Base-by-base conservation (phyloP, 805 yeast species). In the Suhomyces vadensis region DNA sequence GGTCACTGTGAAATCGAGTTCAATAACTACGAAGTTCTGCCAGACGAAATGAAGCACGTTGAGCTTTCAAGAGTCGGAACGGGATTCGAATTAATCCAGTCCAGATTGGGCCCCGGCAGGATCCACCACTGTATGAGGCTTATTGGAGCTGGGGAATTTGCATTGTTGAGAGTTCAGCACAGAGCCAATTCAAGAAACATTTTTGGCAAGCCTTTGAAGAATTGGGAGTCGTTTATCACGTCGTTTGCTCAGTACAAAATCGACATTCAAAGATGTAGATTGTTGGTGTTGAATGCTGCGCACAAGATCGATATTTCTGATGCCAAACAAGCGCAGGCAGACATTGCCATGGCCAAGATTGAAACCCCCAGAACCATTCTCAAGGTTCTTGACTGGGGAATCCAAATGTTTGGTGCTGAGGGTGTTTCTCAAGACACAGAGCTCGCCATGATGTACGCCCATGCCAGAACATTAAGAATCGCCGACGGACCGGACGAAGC, bases 401-500 rank as follows among this genome's bases (percentile, higher is more conserved):
- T 82, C 42, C 86, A 81, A 57, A 73, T 78, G 57, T 77, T 67
- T 63, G 87, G 87, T 11, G 86, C 82, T 21, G 84, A 78, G 56
- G 86, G 86, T 43, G 75, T 81, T 7, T 74, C 79, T 33, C 81
- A 79, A 57, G 86, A 82, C 50, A 75, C 81, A 7, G 81, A 77
- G 41, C 64, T 82, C 56, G 80, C 85, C 1, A 60, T 74, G 46
- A 60, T 74, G 60, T 82, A 75, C 62, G 77, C 79, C 19, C 60
- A 61, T 44, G 65, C 74, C 37, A 69, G 87, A 57, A 78, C 82
- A 35, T 69, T 81, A 44, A 65, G 86, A 49, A 77, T 81, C 44
- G 85, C 86, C 11, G 87, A 82, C 58, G 86, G 86, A 9, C 87
- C 87, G 2, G 86, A 81, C 64, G 86, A 81, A 58, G 83, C 82